Base-by-base conservation (phyloP, 1,139 yeast species). In the Blastobotrys capitulatus region DNA sequence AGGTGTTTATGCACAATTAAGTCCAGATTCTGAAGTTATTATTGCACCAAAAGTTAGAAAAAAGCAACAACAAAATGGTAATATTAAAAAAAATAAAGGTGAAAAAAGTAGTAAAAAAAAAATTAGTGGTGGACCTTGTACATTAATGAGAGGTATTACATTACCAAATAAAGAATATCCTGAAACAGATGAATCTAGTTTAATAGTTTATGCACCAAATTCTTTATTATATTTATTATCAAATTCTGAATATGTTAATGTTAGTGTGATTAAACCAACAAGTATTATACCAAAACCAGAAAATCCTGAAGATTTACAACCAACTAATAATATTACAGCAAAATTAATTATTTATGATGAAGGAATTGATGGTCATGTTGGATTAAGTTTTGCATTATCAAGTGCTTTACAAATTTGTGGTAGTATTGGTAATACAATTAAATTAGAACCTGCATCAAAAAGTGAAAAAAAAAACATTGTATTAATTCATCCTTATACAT, bases 1-100 rank as follows among this genome's bases (percentile, higher is more conserved):
- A 46, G 50, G 31, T 44, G 34, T 54, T 29, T 77, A 71, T 59
- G 95, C 88, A 1, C 75, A 77, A 55, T 68, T 92, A 9, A 77
- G 83, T 0, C 84, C 87, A 1, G 79, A 80, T 53, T 80, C 95
- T 25, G 95, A 90, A 61, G 78, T 90, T 9, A 80, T 87, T 42
- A 82, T 92, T 48, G 89, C 95, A 2, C 97, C 96, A 10, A 84
- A 85, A 62, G 74, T 76, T 25, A 67, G 81, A 56, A 71, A 70
- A 58, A 69, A 68, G 42, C 56, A 53, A 52, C 27, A 48, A 35
- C 25, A 22, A 22, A 38, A 25, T 16, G 19, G 27, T 6, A 35
- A 50, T 35, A 46, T 45, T 40, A 46, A 49, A 36, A 47, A 52
- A 20, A 44, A 52, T 36, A 35, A 42, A 42, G 38, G 6, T 55